Percentiles rank a stretch among this genome's conserved stretches.
Evolutionary conservation across 148 eudicot genomes (phyloP).

Genomic region (Rhododendron henanense): DNA sequence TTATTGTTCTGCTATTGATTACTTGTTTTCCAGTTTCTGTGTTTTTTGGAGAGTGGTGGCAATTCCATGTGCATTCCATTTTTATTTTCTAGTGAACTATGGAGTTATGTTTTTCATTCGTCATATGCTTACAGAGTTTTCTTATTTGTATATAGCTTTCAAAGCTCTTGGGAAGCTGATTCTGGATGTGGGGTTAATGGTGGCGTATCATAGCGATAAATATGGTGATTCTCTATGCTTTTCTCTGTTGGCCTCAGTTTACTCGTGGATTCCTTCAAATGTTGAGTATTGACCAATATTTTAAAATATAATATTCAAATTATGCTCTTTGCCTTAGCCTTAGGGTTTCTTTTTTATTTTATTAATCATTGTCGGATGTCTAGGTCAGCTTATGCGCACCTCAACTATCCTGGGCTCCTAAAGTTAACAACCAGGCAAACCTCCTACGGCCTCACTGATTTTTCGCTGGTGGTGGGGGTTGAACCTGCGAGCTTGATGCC

Average conservation of each 20-base stretch:
- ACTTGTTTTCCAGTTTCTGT: background rate
- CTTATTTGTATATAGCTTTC: constrained; percentile 49
- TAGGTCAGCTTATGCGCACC: background rate
- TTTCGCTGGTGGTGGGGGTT: background rate
- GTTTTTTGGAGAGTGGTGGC: constrained; percentile 2
- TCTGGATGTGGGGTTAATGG: constrained; percentile 77
- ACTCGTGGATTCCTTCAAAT: background rate
- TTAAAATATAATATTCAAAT: background rate
- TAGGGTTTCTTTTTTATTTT: background rate
- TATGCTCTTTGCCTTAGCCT: background rate
- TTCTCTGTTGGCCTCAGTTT: constrained; percentile 1
- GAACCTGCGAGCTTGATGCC: background rate
- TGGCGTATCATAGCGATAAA: constrained; percentile 87
- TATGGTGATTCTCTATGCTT: constrained; percentile 45
- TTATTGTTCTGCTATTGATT: background rate
- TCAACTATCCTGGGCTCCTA: background rate
- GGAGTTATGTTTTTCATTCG: background rate
- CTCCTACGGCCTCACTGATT: background rate
- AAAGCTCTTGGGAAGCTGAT: constrained; percentile 90
- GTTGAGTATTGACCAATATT: background rate
- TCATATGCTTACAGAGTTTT: background rate
- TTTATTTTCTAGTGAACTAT: background rate
- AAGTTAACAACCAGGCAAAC: background rate
- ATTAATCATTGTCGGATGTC: background rate
- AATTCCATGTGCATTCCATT: background rate